phyloP scores from a whole-genome alignment of 1,284 basidiomycete genomes.

The Gymnopus androsaceus region DNA sequence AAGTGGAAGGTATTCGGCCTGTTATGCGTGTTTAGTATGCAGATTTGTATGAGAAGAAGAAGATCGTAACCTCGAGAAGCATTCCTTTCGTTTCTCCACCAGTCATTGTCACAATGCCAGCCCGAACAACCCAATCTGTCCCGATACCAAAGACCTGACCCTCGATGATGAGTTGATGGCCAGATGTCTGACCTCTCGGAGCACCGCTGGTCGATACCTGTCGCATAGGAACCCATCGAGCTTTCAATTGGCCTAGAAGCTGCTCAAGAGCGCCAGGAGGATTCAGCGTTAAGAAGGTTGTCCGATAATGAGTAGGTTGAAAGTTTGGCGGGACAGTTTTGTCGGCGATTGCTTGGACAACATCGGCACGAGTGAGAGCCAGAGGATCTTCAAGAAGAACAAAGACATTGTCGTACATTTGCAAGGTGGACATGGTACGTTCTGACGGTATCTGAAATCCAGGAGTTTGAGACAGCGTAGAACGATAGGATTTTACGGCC shows the following conservation, averaged over 20 bases:
- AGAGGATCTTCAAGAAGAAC: slow-evolving; percentile 73
- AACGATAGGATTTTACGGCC: slow-evolving; percentile 71
- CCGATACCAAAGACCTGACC: slow-evolving; percentile 72
- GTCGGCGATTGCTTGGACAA: slow-evolving; percentile 45
- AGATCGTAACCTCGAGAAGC: slow-evolving; percentile 65
- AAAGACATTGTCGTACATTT: slow-evolving; percentile 77
- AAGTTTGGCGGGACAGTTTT: slow-evolving; percentile 38
- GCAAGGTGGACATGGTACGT: slow-evolving; percentile 69
- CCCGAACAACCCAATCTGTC: slow-evolving; percentile 77
- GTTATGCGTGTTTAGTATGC: slow-evolving; percentile 2
- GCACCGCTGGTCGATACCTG: slow-evolving; percentile 44
- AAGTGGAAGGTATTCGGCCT: slow-evolving; percentile 15
- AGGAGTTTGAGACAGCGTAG: slow-evolving; percentile 56
- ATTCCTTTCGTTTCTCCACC: slow-evolving; percentile 76
- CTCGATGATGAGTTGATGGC: slow-evolving; percentile 68
- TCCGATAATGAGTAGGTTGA: slow-evolving; percentile 67
- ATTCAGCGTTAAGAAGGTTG: slow-evolving; percentile 70
- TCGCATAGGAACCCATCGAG: slow-evolving; percentile 71
- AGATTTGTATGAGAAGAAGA: neutral
- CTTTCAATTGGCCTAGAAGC: slow-evolving; percentile 66
- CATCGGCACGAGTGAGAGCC: slow-evolving; percentile 65
- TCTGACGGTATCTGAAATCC: slow-evolving; percentile 55
- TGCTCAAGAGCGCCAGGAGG: slow-evolving; percentile 75
- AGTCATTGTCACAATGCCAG: slow-evolving; percentile 72
- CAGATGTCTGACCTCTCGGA: slow-evolving; percentile 50